phyloP scores from a whole-genome alignment of 371 early-diverging fungal genomes.

The Coemansia sp. region DNA sequence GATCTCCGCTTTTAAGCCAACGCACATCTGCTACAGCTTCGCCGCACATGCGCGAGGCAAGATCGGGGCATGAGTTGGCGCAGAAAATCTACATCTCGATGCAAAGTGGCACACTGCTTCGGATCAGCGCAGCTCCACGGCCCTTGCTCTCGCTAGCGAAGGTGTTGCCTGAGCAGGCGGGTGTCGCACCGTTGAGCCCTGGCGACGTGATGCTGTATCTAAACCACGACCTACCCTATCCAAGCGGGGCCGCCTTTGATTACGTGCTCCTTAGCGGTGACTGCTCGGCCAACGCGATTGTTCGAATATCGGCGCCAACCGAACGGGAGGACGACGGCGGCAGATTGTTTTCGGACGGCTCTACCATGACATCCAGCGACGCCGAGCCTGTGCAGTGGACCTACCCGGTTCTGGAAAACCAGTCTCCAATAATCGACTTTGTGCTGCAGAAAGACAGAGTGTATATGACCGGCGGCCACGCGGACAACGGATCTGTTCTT shows the following conservation, averaged over 20 bases:
- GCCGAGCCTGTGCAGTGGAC: neutral
- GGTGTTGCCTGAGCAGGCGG: neutral
- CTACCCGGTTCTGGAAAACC: slow-evolving; percentile 17
- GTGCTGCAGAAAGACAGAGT: neutral
- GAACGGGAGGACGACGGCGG: neutral
- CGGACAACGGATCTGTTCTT: slow-evolving; percentile 8
- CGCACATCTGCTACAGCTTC: neutral
- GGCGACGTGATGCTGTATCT: neutral
- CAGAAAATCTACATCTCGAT: slow-evolving; percentile 24
- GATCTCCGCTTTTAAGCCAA: neutral
- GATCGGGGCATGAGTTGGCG: neutral
- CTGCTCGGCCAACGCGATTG: slow-evolving; percentile 19
- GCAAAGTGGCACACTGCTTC: slow-evolving; percentile 23
- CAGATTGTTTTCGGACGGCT: neutral
- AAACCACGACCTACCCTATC: neutral
- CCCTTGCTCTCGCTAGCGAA: slow-evolving; percentile 5
- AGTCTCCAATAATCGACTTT: slow-evolving; percentile 26
- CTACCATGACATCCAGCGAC: neutral
- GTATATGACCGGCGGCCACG: slow-evolving; percentile 20
- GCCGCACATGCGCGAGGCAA: neutral
- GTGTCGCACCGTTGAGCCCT: neutral
- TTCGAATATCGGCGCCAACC: neutral
- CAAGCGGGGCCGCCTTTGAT: slow-evolving; percentile 4
- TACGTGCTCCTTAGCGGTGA: slow-evolving; percentile 26
- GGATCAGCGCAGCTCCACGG: slow-evolving; percentile 2